These are phyloP conservation scores for Aspergillus wentii DNA, from an alignment of 495 filamentous ascomycete species.

Conservation along the genomic window DNA sequence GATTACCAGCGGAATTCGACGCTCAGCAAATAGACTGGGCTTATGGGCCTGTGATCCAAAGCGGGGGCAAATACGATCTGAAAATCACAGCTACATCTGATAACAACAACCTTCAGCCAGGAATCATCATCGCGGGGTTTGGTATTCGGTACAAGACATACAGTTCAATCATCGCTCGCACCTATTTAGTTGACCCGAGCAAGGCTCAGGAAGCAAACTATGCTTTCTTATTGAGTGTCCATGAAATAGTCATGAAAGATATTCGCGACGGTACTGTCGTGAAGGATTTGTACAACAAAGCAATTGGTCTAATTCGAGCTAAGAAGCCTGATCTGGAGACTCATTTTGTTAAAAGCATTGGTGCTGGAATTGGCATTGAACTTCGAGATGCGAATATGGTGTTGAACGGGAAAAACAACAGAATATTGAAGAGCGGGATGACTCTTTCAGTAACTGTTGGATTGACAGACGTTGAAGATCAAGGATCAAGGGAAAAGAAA, in stretches of 20 bases:
- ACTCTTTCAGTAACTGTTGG: conserved; percentile 85
- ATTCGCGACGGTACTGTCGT: conserved; percentile 80
- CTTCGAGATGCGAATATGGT: conserved; percentile 74
- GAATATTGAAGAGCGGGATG: conserved; percentile 91
- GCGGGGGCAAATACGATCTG: conserved; percentile 91
- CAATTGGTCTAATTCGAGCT: conserved; percentile 64
- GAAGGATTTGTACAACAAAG: conserved; percentile 92
- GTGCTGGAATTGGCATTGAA: conserved; percentile 89
- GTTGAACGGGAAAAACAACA: conserved; percentile 77
- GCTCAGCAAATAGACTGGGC: conserved; percentile 90
- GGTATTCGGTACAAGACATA: conserved; percentile 94
- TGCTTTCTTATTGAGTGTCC: conserved; percentile 80
- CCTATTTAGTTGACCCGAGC: conserved; percentile 94
- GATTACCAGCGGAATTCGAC: conserved; percentile 83
- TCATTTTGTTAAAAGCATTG: conserved; percentile 86
- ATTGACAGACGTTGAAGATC: conserved; percentile 81
- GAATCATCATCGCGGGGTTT: conserved; percentile 86
- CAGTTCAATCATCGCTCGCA: conserved; percentile 81
- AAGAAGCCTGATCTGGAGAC: conserved; percentile 94
- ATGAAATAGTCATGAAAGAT: conserved; percentile 82
- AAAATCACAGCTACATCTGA: conserved; percentile 70
- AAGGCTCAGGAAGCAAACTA: conserved; percentile 93
- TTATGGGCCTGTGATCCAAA: conserved; percentile 86
- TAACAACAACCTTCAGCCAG: conserved; percentile 80
- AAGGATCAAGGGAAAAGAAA: conserved; percentile 75